Evolutionary conservation across 2,329 filamentous ascomycete species (phyloP), one percentile per base, ranked within the genome.

Genomic region (Beauveria varroae): DNA sequence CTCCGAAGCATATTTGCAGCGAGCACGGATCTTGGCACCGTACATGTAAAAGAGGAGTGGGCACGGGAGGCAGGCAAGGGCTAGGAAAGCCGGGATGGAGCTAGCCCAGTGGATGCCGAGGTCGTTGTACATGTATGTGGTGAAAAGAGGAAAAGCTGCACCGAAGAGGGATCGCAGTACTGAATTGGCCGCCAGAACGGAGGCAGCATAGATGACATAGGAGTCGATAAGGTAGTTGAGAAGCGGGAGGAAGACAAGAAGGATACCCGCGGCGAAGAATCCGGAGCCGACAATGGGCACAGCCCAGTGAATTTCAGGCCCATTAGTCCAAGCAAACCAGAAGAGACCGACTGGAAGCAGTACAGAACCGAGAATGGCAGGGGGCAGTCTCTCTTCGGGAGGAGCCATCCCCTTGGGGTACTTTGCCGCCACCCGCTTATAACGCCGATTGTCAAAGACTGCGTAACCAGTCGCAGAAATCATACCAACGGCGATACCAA

Each of bases 11-110:
- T 82, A 92, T 75, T 87, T 86, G 79, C 88, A 91, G 68, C 79
- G 83, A 70, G 80, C 76, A 24, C 89, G 81, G 67, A 93, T 88
- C 10, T 57, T 56, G 41, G 68, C 30, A 64, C 89, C 89, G 70
- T 90, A 91, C 67, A 82, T 86, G 76, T 89, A 90, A 73, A 93
- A 90, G 18, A 93, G 71, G 72, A 89, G 88, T 0, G 90, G 89
- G 68, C 90, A 87, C 0, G 90, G 88, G 20, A 91, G 77, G 72
- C 89, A 92, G 12, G 80, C 81, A 3, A 92, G 71, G 0, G 88
- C 84, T 3, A 93, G 77, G 75, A 93, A 93, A 0, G 86, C 90
- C 0, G 89, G 89, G 16, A 93, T 76, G 0, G 84, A 85, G 40
- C 81, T 85, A 1, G 88, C 90, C 90, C 89, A 93, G 75, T 92